Conservation (phyloP, 78 protist species). For the Dictyostelium brefeldianum region DNA sequence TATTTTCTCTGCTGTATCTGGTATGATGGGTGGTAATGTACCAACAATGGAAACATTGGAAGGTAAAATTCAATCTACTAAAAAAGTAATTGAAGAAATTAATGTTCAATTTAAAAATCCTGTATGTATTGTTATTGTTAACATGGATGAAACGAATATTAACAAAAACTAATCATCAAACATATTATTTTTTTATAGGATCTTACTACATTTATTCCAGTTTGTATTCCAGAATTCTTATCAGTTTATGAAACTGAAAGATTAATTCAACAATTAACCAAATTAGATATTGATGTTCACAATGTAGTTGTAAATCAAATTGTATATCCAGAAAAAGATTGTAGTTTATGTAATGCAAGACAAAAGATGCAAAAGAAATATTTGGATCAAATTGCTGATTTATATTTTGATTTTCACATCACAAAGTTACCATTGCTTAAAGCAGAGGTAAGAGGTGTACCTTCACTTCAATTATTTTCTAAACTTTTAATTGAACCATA, state of each 20-base stretch:
- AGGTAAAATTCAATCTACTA: slow-evolving; percentile 14
- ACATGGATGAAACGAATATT: no score
- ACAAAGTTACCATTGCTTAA: slow-evolving; percentile 92
- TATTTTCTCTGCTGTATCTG: slow-evolving; percentile 77
- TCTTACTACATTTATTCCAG: slow-evolving; percentile 98
- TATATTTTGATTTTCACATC: slow-evolving; percentile 97
- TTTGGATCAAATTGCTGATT: slow-evolving; percentile 94
- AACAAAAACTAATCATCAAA: no score
- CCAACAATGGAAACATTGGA: slow-evolving; percentile 30
- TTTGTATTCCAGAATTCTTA: slow-evolving; percentile 99
- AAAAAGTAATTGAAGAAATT: slow-evolving; percentile 86
- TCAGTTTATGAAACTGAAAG: slow-evolving; percentile 99
- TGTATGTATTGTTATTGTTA: slow-evolving; percentile 38
- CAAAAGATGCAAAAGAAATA: slow-evolving; percentile 95
- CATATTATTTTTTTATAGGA: slow-evolving; percentile 61
- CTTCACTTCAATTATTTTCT: slow-evolving; percentile 67
- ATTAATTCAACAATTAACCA: slow-evolving; percentile 96
- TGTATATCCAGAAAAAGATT: slow-evolving; percentile 85
- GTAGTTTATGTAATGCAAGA: slow-evolving; percentile 89
- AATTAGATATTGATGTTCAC: slow-evolving; percentile 93
- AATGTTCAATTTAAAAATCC: slow-evolving; percentile 90
- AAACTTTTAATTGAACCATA: slow-evolving; percentile 49
- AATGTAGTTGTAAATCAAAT: slow-evolving; percentile 98
- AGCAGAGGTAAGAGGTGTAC: slow-evolving; percentile 93
- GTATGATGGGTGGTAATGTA: slow-evolving; percentile 35